These are phyloP conservation scores for Trichoderma gamsii DNA, from an alignment of 495 filamentous ascomycete genomes.

Conservation along the genomic window DNA sequence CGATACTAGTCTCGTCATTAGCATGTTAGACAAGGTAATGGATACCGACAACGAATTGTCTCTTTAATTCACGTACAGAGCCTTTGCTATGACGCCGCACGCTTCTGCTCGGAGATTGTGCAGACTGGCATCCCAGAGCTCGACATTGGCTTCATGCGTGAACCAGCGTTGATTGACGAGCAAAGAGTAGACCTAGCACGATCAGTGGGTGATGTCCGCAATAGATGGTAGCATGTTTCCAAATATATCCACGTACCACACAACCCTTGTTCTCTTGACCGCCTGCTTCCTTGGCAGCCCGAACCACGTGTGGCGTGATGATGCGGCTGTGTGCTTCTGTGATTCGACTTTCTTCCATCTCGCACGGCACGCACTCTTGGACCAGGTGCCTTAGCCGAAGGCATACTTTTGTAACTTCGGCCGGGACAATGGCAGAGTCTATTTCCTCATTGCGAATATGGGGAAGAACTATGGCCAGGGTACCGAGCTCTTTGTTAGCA, in stretches of 20 bases:
- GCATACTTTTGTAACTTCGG: slow-evolving; percentile 78
- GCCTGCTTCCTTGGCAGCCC: slow-evolving; percentile 73
- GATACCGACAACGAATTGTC: background rate
- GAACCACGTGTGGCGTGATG: slow-evolving; percentile 71
- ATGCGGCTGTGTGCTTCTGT: slow-evolving; percentile 74
- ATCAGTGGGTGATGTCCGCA: slow-evolving; percentile 31
- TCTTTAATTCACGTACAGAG: slow-evolving; percentile 46
- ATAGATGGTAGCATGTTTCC: background rate
- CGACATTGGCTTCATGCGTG: slow-evolving; percentile 65
- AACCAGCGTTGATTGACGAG: slow-evolving; percentile 92
- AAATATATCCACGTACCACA: slow-evolving; percentile 43
- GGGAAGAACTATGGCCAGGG: slow-evolving; percentile 51
- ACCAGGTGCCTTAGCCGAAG: slow-evolving; percentile 87
- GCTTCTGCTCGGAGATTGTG: slow-evolving; percentile 72
- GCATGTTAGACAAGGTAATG: background rate
- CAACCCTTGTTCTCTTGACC: slow-evolving; percentile 68
- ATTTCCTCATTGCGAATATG: slow-evolving; percentile 46
- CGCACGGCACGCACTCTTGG: slow-evolving; percentile 80
- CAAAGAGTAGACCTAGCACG: slow-evolving; percentile 72
- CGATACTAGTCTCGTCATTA: slow-evolving; percentile 51
- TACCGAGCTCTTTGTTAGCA: slow-evolving; percentile 2
- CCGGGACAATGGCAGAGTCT: slow-evolving; percentile 57
- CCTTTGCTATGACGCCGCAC: slow-evolving; percentile 94
- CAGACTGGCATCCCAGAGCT: slow-evolving; percentile 88
- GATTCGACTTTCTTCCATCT: slow-evolving; percentile 65